phyloP scores from a whole-genome alignment of 1,284 basidiomycete genomes.

The Apiotrichum montevideense region DNA sequence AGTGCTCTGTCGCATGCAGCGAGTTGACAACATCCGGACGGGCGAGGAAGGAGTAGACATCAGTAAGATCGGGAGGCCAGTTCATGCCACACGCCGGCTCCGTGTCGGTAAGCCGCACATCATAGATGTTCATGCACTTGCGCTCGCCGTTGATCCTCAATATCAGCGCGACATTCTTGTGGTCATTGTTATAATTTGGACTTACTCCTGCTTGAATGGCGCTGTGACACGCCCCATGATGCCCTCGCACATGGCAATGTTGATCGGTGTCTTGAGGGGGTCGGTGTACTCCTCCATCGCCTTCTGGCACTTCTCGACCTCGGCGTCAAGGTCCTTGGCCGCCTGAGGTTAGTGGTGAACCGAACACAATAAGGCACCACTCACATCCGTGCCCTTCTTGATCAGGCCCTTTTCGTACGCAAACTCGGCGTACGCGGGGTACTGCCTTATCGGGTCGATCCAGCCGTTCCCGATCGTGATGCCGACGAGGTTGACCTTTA shows the following conservation, averaged over 20 bases:
- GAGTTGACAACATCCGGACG: conserved; percentile 72
- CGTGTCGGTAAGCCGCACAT: conserved; percentile 78
- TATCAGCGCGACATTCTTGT: conserved; percentile 1
- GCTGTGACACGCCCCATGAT: conserved; percentile 61
- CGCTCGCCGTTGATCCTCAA: conserved; percentile 61
- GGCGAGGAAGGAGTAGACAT: conserved; percentile 71
- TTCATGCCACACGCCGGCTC: conserved; percentile 94
- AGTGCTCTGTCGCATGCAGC: conserved; percentile 72
- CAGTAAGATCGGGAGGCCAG: conserved; percentile 86
- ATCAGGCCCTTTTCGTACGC: conserved; percentile 73
- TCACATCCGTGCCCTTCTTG: conserved; percentile 63
- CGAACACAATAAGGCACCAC: conserved; percentile 16
- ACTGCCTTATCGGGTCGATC: conserved; percentile 86
- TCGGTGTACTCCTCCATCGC: conserved; percentile 51
- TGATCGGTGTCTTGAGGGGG: conserved; percentile 54
- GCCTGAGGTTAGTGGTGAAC: conserved; percentile 44
- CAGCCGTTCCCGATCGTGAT: conserved; percentile 94
- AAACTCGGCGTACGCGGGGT: conserved; percentile 84
- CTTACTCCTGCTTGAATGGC: conserved; percentile 61
- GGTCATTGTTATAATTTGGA: conserved; percentile 7
- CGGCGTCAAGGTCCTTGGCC: conserved; percentile 60
- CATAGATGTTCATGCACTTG: conserved; percentile 92
- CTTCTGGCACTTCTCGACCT: conserved; percentile 60
- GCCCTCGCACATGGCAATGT: conserved; percentile 59
- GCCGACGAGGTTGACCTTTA: conserved; percentile 59